Evolutionary conservation across 768 basidiomycete genomes (phyloP).

Genomic region (Suillus subalutaceus): DNA sequence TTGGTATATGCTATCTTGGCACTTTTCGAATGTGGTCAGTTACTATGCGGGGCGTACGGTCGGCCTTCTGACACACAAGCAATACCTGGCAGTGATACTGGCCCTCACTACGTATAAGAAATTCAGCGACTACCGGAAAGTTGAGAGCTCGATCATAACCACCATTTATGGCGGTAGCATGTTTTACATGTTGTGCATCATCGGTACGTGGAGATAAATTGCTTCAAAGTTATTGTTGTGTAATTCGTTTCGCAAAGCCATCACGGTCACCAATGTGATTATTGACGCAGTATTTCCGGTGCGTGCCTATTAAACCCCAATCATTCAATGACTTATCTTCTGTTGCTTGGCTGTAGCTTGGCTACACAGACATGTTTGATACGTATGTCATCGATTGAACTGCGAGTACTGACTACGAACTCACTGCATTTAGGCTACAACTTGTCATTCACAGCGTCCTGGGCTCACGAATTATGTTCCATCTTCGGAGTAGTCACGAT

Average conservation of each 20-base stretch:
- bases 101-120: constrained; percentile 5
- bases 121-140: constrained; percentile 1
- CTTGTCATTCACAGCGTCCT: constrained; percentile 30
- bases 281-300: constrained; percentile 17
- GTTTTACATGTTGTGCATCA: constrained; percentile 22
- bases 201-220: constrained; percentile 9
- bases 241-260: constrained; percentile 13
- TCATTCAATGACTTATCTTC: not conserved
- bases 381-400: not conserved
- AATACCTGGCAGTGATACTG: constrained; percentile 2
- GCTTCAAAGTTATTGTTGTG: not conserved
- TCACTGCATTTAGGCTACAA: constrained; percentile 13
- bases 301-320: not conserved
- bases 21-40: constrained; percentile 1
- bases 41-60: not conserved
- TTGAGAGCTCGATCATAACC: constrained; percentile 13
- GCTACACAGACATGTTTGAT: not conserved
- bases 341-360: not conserved
- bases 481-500: constrained; percentile 23
- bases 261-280: constrained; percentile 20
- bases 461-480: constrained; percentile 32
- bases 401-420: not conserved
- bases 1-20: constrained; percentile 2
- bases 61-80: not conserved
- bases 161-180: constrained; percentile 20